Percentiles rank a stretch among this genome's conserved stretches.
phyloP scores from a whole-genome alignment of 331 rosid genomes.

The Pyracantha coccinea region DNA sequence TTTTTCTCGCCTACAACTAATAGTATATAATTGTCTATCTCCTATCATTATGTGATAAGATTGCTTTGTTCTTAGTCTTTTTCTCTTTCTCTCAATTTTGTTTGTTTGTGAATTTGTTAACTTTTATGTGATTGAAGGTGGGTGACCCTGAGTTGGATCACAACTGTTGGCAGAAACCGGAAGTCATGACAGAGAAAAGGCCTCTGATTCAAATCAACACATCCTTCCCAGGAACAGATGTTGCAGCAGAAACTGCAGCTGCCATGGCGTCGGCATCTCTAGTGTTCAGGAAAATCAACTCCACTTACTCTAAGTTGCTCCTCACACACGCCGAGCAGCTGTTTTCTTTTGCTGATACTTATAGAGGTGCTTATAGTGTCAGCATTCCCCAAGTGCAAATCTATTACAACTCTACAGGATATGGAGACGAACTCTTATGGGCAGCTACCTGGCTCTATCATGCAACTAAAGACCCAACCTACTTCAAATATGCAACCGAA shows the following conservation, averaged over 20 bases:
- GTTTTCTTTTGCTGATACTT: conserved; percentile 52
- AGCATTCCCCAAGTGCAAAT: conserved; percentile 53
- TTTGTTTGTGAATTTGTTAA: neutral
- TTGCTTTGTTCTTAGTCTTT: neutral
- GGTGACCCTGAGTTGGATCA: conserved; percentile 63
- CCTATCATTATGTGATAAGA: no score
- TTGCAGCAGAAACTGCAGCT: conserved; percentile 70
- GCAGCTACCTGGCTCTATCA: conserved; percentile 65
- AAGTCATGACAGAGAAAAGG: conserved; percentile 44
- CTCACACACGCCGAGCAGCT: conserved; percentile 44
- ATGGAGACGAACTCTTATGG: conserved; percentile 77
- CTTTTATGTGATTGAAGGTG: conserved; percentile 33
- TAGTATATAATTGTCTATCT: neutral
- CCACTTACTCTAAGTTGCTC: conserved; percentile 39
- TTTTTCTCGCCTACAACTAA: no score
- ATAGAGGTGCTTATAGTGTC: conserved; percentile 47
- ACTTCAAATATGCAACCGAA: conserved; percentile 47
- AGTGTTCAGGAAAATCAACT: conserved; percentile 36
- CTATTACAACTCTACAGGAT: conserved; percentile 67
- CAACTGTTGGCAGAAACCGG: conserved; percentile 68
- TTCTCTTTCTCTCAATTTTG: neutral
- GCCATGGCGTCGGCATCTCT: conserved; percentile 68
- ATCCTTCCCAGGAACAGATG: conserved; percentile 66
- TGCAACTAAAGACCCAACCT: conserved; percentile 47
- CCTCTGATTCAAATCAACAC: conserved; percentile 44